Conservation (phyloP, 2,329 filamentous ascomycete genomes). For the Fusarium sp. region DNA sequence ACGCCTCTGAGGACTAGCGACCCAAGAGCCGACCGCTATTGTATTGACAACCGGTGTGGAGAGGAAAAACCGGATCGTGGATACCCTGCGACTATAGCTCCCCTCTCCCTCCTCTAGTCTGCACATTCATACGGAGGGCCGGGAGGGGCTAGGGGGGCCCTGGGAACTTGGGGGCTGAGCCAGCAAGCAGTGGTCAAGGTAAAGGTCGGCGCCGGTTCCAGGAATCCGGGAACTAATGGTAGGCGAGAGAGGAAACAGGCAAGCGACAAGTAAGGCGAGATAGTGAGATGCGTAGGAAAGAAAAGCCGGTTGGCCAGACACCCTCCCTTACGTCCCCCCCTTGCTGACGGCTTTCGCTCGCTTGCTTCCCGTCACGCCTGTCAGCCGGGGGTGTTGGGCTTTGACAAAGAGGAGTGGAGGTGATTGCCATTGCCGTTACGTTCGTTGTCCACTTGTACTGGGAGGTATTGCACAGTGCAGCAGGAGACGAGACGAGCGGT, state of each 20-base stretch:
- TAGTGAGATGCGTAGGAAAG: slow-evolving; percentile 44
- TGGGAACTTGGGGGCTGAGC: slow-evolving; percentile 1
- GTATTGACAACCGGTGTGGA: slow-evolving; percentile 41
- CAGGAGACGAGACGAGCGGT: slow-evolving; percentile 8
- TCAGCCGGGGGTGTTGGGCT: slow-evolving; percentile 42
- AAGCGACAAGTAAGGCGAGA: slow-evolving; percentile 42
- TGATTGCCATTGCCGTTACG: slow-evolving; percentile 31
- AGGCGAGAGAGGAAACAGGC: slow-evolving; percentile 37
- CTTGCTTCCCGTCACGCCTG: slow-evolving; percentile 48
- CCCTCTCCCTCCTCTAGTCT: slow-evolving; percentile 1
- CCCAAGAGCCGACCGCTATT: slow-evolving; percentile 41
- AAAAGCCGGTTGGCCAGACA: slow-evolving; percentile 39
- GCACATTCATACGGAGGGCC: slow-evolving; percentile 23
- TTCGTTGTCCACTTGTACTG: slow-evolving; percentile 12
- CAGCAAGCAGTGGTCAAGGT: slow-evolving; percentile 28
- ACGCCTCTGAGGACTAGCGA: slow-evolving; percentile 24
- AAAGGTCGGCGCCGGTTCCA: slow-evolving; percentile 39
- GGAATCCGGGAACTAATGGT: slow-evolving; percentile 48
- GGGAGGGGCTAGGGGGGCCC: slow-evolving; percentile 13
- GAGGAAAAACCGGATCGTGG: slow-evolving; percentile 31
- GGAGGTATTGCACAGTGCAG: slow-evolving; percentile 22
- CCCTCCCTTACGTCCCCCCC: slow-evolving; percentile 20
- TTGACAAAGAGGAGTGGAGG: slow-evolving; percentile 9
- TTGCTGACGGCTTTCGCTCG: slow-evolving; percentile 45
- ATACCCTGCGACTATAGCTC: slow-evolving; percentile 19